Evolutionary conservation across 257 asterid genomes (phyloP).

Genomic region (Handroanthus guayacan): DNA sequence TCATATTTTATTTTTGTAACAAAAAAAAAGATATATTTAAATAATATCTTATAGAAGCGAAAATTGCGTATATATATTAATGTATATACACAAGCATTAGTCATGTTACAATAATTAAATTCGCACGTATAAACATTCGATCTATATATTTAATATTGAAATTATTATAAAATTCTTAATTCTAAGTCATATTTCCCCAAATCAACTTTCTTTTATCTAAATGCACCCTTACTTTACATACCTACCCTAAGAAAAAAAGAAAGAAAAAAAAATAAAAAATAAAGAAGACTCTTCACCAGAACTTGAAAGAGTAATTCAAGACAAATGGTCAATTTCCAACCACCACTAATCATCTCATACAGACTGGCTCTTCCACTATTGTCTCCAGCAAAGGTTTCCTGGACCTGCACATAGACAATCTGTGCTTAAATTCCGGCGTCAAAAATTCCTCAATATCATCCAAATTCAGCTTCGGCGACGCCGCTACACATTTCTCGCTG

Average conservation of each 20-base stretch:
- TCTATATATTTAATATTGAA: too few relatives aligned
- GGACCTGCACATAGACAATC: conserved; percentile 70
- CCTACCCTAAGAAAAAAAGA: neutral
- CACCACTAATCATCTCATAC: conserved; percentile 36
- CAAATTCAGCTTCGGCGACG: conserved; percentile 59
- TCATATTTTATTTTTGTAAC: too few relatives aligned
- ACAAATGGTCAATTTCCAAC: neutral
- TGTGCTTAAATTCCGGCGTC: conserved; percentile 61
- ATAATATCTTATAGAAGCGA: too few relatives aligned
- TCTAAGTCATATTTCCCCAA: too few relatives aligned
- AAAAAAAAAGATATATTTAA: too few relatives aligned
- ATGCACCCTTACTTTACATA: neutral
- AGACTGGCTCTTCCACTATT: conserved; percentile 68
- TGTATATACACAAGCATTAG: too few relatives aligned
- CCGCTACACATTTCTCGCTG: conserved; percentile 9
- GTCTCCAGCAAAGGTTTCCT: conserved; percentile 92
- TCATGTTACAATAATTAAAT: too few relatives aligned
- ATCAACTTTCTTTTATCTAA: too few relatives aligned
- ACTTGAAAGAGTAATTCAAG: conserved; percentile 1
- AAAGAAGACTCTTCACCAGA: neutral
- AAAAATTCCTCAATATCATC: conserved; percentile 68
- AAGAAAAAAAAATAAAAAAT: neutral
- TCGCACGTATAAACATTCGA: too few relatives aligned
- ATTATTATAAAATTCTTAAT: too few relatives aligned
- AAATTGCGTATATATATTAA: too few relatives aligned